Conservation (phyloP, 352 stramenopile genomes). For the Phytophthora sp. region DNA sequence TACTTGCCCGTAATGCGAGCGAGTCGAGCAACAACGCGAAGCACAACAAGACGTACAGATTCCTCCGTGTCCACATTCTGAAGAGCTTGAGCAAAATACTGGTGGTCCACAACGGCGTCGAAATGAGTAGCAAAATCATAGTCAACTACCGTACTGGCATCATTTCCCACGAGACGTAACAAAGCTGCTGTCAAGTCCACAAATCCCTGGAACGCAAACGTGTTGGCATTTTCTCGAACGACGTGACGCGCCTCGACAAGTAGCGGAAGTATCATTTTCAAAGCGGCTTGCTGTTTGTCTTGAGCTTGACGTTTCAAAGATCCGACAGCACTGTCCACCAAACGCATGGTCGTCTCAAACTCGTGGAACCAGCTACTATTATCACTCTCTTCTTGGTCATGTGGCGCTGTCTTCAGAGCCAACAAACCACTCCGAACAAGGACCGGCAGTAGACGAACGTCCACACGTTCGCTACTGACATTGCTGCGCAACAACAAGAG, state of each 20-base stretch:
- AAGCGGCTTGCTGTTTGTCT: conserved; percentile 12
- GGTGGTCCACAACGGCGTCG: conserved; percentile 33
- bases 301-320: conserved; percentile 18
- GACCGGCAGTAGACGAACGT: conserved; percentile 22
- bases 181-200: conserved; percentile 42
- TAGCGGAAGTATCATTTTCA: conserved; percentile 32
- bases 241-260: conserved; percentile 32
- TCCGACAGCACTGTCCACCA: conserved; percentile 23
- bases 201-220: conserved; percentile 38
- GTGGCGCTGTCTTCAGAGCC: conserved; percentile 21
- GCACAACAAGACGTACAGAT: conserved; percentile 40
- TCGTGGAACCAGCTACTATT: not conserved
- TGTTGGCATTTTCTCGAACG: conserved; percentile 18
- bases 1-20: conserved; percentile 51
- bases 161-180: conserved; percentile 37
- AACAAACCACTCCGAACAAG: conserved; percentile 30
- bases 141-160: conserved; percentile 17
- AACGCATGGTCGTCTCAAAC: conserved; percentile 25
- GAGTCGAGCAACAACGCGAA: conserved; percentile 53
- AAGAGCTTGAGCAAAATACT: conserved; percentile 40
- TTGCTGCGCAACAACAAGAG: conserved; percentile 43
- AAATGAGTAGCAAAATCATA: conserved; percentile 54
- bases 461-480: not conserved
- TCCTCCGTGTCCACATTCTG: conserved; percentile 19
- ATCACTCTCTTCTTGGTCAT: not conserved